Base-by-base conservation (phyloP, 306 rosid species). In the Hippophae tibetana region DNA sequence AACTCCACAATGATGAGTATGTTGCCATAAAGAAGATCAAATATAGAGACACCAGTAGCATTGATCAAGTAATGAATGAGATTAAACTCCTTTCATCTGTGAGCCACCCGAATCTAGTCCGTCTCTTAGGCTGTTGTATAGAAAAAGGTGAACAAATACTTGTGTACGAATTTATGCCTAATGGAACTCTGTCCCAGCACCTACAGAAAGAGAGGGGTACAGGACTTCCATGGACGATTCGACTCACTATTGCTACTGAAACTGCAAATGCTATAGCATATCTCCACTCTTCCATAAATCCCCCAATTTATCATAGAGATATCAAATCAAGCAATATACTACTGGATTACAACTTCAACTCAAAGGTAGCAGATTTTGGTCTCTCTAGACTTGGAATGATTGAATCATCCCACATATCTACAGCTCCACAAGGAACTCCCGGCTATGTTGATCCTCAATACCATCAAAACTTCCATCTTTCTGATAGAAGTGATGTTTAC, bases 391-490 rank as follows among this genome's bases (percentile, higher is more conserved):
- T 92, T 13, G 99, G 96, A n/a, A 53, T 92, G 80, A 73, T 69
- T 5, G 99, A 88, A 81, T 69, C 69, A 43, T 92, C 99, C 11
- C 90, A 89, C 69, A 74, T 92, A 76, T 92, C 99, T 26, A 92
- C 99, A 2, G 94, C 96, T 18, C 99, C 99, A 14, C 99, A 92
- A 64, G 99, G 99, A 44, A 92, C 99, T 63, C 99, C 99, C 0
- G 99, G 99, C 56, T 92, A 92, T 54, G 89, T 92, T 8, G 99
- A 92, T 67, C 99, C 96, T n/a, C 93, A 92, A 48, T 92, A 92
- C 75, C 99, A 92, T 65, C 99, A 92, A 67, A 92, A 92, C 60
- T 88, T 88, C 60, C 89, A 92, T 60, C 99, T 92, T 68, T 84
- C 99, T 12, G 99, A 92, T 73, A 92, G 78, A 69, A 92, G 99